Evolutionary conservation across 352 stramenopile species (phyloP), one percentile per base, ranked within the genome.

Genomic region (Phytophthora podocarpi): DNA sequence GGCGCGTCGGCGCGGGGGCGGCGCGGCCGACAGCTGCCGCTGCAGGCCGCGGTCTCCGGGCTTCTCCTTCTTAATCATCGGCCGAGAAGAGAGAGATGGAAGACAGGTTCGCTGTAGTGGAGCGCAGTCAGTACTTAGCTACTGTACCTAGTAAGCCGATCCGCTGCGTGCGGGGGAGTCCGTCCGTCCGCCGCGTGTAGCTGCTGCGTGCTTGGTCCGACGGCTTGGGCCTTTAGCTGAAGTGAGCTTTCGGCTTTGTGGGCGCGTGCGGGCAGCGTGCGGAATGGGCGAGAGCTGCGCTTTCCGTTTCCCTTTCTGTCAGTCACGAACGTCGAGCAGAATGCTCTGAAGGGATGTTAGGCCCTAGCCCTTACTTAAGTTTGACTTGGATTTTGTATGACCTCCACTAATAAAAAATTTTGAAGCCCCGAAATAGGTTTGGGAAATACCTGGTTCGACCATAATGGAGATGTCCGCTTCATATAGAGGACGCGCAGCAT

Each of bases 1-100:
- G 30, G 83, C 81, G 40, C 83, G 83, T 2, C 83, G 78, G 3
- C 83, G 80, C 34, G 68, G 72, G 35, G 49, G 56, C 15, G 39
- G 51, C 39, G 49, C 57, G 24, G 54, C 60, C 15, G 66, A 61
- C 31, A 55, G 24, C 51, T 74, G 60, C 24, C 60, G 66, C 50
- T 71, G 60, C 50, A 71, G 21, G 20, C 51, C 52, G 26, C 50
- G 24, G 18, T 63, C 56, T 10, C 35, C 41, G 15, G 48, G 41
- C 20, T 71, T 70, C 24, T 71, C 45, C 28, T 70, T 67, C 55
- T 70, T 72, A 41, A 66, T 61, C 48, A 40, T 56, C n/a, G n/a
- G n/a, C n/a, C n/a, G n/a, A n/a, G n/a, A n/a, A n/a, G n/a, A n/a
- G n/a, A n/a, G n/a, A n/a, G n/a, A n/a, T n/a, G n/a, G n/a, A n/a